Evolutionary conservation across 805 yeast genomes (phyloP), one percentile per base, ranked within the genome.

Genomic region (Brettanomyces naardenensis): DNA sequence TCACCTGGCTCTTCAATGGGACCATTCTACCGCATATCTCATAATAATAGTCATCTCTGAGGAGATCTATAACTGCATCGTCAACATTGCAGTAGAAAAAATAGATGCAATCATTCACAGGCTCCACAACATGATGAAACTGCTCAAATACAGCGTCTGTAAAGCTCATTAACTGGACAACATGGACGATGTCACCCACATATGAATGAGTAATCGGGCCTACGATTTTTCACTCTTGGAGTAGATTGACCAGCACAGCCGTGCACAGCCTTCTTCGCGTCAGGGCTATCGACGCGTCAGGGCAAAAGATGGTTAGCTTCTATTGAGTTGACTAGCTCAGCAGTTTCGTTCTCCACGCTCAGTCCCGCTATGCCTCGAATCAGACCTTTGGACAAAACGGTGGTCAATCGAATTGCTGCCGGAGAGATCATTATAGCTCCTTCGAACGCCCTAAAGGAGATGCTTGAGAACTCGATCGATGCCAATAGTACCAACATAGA

Each of bases 401-500:
- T 89, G 17, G 84, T 92, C 35, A 89, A 88, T 56, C 74, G 80
- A 44, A 92, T 92, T 20, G 98, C 98, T 0, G 98, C 98, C 1
- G 98, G 98, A 1, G 97, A 92, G 62, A 86, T 92, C 60, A 85
- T 92, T 40, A 73, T 89, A 20, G 90, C 89, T 4, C 97, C 98
- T 0, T 83, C 90, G 4, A 92, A 90, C 56, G 98, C 98, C 0
- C 63, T 92, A 30, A 92, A 92, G 54, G 98, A 92, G 57, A 65
- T 92, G 64, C 63, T 92, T 43, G 98, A 92, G 61, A 92, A 92
- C 64, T 74, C 95, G 5, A 76, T 92, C 10, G 98, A 92, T 56
- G 97, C 98, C 0, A 68, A 71, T 0, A 65, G 95, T 10, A 69
- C 89, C 1, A 56, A 69, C 35, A 73, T 92, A 11, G 96, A 90